phyloP scores from a whole-genome alignment of 192 early-diverging fungal species.

The Cetraspora pellucida region DNA sequence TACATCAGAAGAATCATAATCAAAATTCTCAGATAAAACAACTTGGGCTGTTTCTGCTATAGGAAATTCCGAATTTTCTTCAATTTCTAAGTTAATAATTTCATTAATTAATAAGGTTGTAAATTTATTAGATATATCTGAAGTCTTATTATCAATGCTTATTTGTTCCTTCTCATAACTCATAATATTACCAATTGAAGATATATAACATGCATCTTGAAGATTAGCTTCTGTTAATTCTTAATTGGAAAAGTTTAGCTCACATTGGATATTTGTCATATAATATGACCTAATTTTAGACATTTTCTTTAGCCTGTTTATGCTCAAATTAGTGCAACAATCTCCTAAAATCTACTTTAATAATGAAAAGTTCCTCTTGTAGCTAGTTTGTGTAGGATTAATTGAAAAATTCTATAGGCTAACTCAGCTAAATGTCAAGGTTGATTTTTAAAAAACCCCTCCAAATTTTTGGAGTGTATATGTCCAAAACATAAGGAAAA shows the following conservation, averaged over 20 bases:
- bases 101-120: no score
- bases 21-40: no score
- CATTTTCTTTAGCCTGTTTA: neutral
- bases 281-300: neutral
- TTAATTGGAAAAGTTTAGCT: neutral
- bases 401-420: neutral
- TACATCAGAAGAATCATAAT: no score
- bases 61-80: no score
- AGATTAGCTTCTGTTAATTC: neutral
- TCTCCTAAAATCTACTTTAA: neutral
- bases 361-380: neutral
- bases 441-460: neutral
- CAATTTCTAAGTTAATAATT: no score
- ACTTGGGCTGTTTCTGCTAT: no score
- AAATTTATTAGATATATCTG: no score
- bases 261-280: neutral
- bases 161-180: no score
- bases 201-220: neutral
- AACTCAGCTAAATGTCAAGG: neutral
- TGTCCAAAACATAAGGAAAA: neutral
- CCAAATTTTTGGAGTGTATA: neutral
- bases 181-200: neutral
- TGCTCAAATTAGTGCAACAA: neutral
- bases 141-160: no score
- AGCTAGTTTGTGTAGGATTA: neutral